Conservation (phyloP, 768 basidiomycete genomes). For the Clitopilus hobsonii region DNA sequence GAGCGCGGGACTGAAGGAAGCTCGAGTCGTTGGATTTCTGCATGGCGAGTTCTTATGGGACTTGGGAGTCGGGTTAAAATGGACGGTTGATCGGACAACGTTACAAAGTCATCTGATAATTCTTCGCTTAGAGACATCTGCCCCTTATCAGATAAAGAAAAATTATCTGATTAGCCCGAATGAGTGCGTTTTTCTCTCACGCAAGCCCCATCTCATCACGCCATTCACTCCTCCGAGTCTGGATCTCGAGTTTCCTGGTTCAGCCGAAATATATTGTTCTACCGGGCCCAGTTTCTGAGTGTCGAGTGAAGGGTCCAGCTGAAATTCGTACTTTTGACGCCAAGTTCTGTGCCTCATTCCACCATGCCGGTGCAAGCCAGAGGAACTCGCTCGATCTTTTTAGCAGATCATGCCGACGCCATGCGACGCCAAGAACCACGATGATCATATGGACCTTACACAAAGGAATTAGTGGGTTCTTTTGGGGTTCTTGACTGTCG, state of each 20-base stretch:
- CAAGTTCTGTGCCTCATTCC: neutral
- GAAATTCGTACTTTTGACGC: neutral
- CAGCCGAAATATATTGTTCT: neutral
- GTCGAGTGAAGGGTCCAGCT: neutral
- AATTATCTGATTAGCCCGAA: constrained; percentile 10
- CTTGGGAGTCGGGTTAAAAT: constrained; percentile 4
- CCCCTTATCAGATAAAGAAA: constrained; percentile 16
- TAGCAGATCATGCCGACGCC: neutral
- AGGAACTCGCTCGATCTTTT: no score
- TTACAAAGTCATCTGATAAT: constrained; percentile 16
- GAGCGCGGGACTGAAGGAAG: neutral
- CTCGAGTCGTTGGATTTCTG: neutral
- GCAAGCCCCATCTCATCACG: neutral
- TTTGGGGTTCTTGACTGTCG: neutral
- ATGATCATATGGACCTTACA: neutral
- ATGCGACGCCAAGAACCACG: neutral
- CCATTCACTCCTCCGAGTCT: neutral
- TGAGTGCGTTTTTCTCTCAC: neutral
- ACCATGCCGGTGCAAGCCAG: neutral
- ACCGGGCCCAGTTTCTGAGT: neutral
- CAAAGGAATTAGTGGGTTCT: neutral
- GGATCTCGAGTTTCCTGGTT: neutral
- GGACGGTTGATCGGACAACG: constrained; percentile 7
- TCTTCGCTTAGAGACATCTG: constrained; percentile 4
- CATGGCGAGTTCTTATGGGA: constrained; percentile 6